These are phyloP conservation scores for Platanthera guangdongensis DNA, from an alignment of 106 monocot genomes.

Conservation along the genomic window DNA sequence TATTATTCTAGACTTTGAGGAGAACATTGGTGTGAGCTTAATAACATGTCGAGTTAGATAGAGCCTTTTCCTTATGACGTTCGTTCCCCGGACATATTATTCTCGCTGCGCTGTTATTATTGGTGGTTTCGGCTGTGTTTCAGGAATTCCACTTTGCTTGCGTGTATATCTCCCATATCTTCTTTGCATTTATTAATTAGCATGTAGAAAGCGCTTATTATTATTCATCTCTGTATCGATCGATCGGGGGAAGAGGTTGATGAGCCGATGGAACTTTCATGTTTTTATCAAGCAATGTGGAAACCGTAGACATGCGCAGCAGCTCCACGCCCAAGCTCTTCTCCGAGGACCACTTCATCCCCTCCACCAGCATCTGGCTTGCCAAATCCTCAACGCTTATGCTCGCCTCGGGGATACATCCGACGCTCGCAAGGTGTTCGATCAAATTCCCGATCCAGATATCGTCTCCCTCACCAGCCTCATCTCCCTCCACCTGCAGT, in stretches of 20 bases:
- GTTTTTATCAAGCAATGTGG: conserved; percentile 16
- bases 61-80: no score
- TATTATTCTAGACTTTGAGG: no score
- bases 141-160: no score
- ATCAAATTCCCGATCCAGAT: conserved; percentile 47
- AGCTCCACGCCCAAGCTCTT: conserved; percentile 46
- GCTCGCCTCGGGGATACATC: conserved; percentile 9
- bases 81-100: no score
- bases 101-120: no score
- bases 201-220: no score
- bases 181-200: no score
- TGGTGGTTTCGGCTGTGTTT: no score
- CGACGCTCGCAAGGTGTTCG: conserved; percentile 30
- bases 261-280: conserved; percentile 19
- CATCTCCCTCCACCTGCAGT: conserved; percentile 35
- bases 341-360: conserved; percentile 21
- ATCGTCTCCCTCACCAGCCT: conserved; percentile 57
- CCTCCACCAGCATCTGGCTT: conserved; percentile 34
- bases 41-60: no score
- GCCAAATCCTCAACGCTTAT: conserved; percentile 55
- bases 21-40: no score
- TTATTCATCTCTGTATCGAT: no score
- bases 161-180: no score
- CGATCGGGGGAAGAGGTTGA: conserved; percentile 2
- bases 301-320: conserved; percentile 28